Percentiles rank a stretch among this genome's conserved stretches.
These are phyloP conservation scores for Vigna radiata DNA, from an alignment of 306 rosid species.

Conservation along the genomic window DNA sequence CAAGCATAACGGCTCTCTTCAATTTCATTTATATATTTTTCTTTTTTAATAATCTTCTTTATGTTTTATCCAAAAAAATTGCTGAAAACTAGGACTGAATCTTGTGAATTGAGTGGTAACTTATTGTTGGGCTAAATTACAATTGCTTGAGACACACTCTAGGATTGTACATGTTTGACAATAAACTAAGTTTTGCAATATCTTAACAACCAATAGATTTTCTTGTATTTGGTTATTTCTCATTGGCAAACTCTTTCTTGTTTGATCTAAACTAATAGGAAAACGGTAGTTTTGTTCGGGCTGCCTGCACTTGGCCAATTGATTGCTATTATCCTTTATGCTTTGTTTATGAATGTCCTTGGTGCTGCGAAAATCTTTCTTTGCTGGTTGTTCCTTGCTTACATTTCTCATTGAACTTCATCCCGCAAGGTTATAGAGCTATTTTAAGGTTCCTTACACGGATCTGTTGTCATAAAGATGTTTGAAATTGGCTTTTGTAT, in stretches of 20 bases:
- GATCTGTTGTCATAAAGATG: conserved; percentile 32
- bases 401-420: conserved; percentile 18
- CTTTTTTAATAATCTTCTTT: background rate
- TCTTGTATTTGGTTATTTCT: conserved; percentile 12
- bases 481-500: conserved; percentile 37
- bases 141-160: conserved; percentile 26
- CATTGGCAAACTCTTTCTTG: conserved; percentile 20
- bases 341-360: conserved; percentile 3
- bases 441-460: background rate
- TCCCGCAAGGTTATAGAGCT: conserved; percentile 5
- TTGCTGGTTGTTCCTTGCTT: conserved; percentile 30
- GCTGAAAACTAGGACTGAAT: conserved; percentile 39
- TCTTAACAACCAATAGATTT: background rate
- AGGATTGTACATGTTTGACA: conserved; percentile 32
- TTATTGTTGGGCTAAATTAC: conserved; percentile 26
- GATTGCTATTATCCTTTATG: background rate
- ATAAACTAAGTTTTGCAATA: background rate
- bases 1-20: conserved; percentile 22
- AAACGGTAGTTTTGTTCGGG: background rate
- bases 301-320: background rate
- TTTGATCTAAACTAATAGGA: conserved; percentile 30
- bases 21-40: background rate
- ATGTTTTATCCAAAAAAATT: conserved; percentile 15
- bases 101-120: conserved; percentile 41
- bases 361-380: conserved; percentile 8